Evolutionary conservation across 2,329 filamentous ascomycete species (phyloP).

Genomic region (Trichoderma sp.): DNA sequence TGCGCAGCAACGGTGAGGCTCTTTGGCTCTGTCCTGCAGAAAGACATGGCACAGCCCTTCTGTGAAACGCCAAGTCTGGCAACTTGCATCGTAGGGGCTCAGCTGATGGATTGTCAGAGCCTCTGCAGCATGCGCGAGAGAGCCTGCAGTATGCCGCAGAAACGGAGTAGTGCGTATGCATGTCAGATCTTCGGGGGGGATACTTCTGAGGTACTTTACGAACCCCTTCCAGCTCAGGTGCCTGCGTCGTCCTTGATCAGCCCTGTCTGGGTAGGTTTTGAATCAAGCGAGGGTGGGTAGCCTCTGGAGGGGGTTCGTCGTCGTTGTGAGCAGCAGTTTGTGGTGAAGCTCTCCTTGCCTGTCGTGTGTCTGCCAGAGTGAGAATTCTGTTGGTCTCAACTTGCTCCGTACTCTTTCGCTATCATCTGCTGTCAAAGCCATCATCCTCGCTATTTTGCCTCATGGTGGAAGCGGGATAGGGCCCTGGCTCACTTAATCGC

Average conservation of each 20-base stretch:
- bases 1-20: conserved; percentile 12
- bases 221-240: background rate
- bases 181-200: conserved; percentile 21
- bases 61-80: background rate
- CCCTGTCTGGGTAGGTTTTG: background rate
- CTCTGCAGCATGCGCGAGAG: background rate
- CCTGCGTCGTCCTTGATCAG: background rate
- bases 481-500: background rate
- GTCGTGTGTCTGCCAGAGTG: background rate
- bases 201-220: conserved; percentile 13
- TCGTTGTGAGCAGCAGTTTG: background rate
- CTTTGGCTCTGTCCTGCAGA: conserved; percentile 5
- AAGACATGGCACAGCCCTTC: conserved; percentile 17
- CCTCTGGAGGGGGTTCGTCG: conserved; percentile 12
- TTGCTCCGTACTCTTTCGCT: background rate
- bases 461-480: background rate
- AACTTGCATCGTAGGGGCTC: background rate
- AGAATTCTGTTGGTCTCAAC: background rate
- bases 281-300: background rate
- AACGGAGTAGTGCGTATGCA: background rate
- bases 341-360: background rate
- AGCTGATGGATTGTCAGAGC: conserved; percentile 1
- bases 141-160: background rate
- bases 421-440: background rate
- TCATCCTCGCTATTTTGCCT: background rate